phyloP scores from a whole-genome alignment of 2,329 filamentous ascomycete genomes.

The Cyphellophora europaea region DNA sequence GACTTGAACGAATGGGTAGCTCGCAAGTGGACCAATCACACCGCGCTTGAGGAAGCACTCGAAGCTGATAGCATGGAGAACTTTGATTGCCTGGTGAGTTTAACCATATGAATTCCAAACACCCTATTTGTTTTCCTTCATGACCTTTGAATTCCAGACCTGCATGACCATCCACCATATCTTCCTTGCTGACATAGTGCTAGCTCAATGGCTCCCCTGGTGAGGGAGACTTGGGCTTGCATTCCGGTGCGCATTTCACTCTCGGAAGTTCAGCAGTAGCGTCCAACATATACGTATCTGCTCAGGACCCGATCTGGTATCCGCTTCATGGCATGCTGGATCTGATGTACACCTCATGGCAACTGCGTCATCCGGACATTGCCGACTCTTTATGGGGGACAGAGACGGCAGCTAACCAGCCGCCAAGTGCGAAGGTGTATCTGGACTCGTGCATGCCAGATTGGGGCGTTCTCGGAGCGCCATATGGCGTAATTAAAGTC shows the following conservation, averaged over 20 bases:
- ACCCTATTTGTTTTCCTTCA: too few relatives aligned
- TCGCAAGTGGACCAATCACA: constrained; percentile 15
- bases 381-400: constrained; percentile 13
- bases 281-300: constrained; percentile 17
- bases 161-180: too few relatives aligned
- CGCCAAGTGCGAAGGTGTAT: constrained; percentile 17
- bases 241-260: constrained; percentile 20
- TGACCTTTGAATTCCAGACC: too few relatives aligned
- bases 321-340: constrained; percentile 18
- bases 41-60: constrained; percentile 10
- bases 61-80: constrained; percentile 7
- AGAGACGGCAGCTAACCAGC: constrained; percentile 16
- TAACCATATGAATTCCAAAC: too few relatives aligned
- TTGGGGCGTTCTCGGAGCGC: constrained; percentile 14
- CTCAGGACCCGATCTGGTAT: constrained; percentile 19
- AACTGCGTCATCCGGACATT: constrained; percentile 15
- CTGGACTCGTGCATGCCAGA: constrained; percentile 14
- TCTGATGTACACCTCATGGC: constrained; percentile 19
- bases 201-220: constrained; percentile 17
- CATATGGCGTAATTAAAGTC: constrained; percentile 6
- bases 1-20: constrained; percentile 19
- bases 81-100: constrained; percentile 13
- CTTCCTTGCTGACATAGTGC: too few relatives aligned
- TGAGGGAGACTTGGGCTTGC: constrained; percentile 13
- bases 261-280: constrained; percentile 16